Evolutionary conservation across 805 yeast species (phyloP).

Genomic region (Yamadazyma takamatsuzukensis): DNA sequence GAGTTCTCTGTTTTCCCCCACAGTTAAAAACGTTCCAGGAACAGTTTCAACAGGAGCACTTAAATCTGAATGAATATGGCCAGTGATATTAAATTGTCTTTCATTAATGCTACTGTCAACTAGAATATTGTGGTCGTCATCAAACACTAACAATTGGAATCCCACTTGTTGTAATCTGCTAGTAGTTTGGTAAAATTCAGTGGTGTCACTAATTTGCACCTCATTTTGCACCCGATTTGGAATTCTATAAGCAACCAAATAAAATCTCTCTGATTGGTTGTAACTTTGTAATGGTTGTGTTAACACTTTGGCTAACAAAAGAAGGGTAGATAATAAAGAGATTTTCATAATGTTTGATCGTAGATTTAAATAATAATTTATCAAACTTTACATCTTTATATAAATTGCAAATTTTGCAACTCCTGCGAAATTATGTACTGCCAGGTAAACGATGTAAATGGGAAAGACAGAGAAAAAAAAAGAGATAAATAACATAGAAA

Average conservation of each 20-base stretch:
- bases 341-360: too few species aligned
- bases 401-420: too few species aligned
- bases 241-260: slow-evolving; percentile 6
- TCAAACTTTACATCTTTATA: too few species aligned
- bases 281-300: background rate
- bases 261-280: slow-evolving; percentile 3
- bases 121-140: slow-evolving; percentile 4
- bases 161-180: background rate
- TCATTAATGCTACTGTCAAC: slow-evolving; percentile 4
- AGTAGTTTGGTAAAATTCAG: background rate
- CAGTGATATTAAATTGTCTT: slow-evolving; percentile 4
- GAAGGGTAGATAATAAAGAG: too few species aligned
- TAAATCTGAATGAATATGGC: slow-evolving; percentile 6
- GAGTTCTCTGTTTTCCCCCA: background rate
- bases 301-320: background rate
- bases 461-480: too few species aligned
- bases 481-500: too few species aligned
- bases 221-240: slow-evolving; percentile 3
- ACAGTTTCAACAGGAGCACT: background rate
- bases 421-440: too few species aligned
- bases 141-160: slow-evolving; percentile 5
- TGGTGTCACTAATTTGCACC: background rate
- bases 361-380: too few species aligned
- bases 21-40: background rate
- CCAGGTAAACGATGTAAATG: too few species aligned